phyloP scores from a whole-genome alignment of 192 early-diverging fungal genomes.

The Kappamyces sp. region DNA sequence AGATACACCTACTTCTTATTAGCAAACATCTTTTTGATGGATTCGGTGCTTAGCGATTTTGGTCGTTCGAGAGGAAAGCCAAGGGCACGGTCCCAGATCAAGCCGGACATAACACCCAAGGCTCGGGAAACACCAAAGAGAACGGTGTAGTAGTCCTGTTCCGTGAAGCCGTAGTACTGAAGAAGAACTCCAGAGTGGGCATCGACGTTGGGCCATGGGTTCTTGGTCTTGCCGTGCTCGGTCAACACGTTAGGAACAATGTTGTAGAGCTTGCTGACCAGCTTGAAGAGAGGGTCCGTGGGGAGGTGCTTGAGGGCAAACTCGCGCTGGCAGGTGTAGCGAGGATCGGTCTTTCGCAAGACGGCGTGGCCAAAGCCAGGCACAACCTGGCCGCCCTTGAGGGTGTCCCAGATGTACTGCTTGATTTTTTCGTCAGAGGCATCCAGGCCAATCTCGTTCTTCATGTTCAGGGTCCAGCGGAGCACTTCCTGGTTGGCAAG shows the following conservation, averaged over 20 bases:
- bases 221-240: slow-evolving; percentile 99
- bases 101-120: slow-evolving; percentile 88
- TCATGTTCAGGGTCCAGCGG: slow-evolving; percentile 93
- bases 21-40: slow-evolving; percentile 81
- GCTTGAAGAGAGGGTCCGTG: slow-evolving; percentile 91
- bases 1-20: slow-evolving; percentile 33
- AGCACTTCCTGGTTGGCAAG: slow-evolving; percentile 99
- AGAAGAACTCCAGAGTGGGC: slow-evolving; percentile 97
- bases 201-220: slow-evolving; percentile 99
- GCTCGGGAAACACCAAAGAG: slow-evolving; percentile 98
- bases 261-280: slow-evolving; percentile 94
- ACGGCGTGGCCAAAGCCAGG: slow-evolving; percentile 99
- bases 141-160: slow-evolving; percentile 99
- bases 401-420: slow-evolving; percentile 93
- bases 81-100: slow-evolving; percentile 97
- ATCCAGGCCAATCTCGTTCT: slow-evolving; percentile 74
- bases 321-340: slow-evolving; percentile 97
- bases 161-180: slow-evolving; percentile 90
- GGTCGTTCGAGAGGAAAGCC: slow-evolving; percentile 87
- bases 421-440: slow-evolving; percentile 90
- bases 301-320: slow-evolving; percentile 98
- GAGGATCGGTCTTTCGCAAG: slow-evolving; percentile 93
- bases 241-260: slow-evolving; percentile 91
- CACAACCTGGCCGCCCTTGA: slow-evolving; percentile 93
- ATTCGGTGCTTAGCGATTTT: slow-evolving; percentile 81